Evolutionary conservation across 345 rosid genomes (phyloP), one percentile per base, ranked within the genome.

Genomic region (Populus simonii): DNA sequence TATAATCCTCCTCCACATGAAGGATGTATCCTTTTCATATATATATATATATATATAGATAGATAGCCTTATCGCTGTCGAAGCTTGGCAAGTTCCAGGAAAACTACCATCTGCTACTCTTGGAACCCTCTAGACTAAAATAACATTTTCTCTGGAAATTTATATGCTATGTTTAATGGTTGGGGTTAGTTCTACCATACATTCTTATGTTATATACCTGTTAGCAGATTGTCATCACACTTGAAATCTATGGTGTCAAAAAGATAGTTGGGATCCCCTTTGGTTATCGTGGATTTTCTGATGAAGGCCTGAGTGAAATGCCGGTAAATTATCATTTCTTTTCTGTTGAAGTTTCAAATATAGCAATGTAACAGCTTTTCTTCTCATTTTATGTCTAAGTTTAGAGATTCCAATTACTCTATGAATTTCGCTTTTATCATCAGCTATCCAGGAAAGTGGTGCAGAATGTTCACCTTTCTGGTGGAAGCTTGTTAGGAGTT

Each of bases 401-500:
- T 51, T 23, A 29, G 29, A 73, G 18, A 68, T 79, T 65, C 35
- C 38, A 55, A 70, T 73, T 57, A 71, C 59, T 77, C 68, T 66
- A 76, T 71, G 6, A 33, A 39, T 65, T 68, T 70, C 76, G 62
- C 39, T 79, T 79, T 77, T 43, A 74, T 83, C 68, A 75, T 87
- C 76, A 96, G 99, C 87, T 96, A 73, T 96, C 95, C 5, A 87
- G 97, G 81, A 94, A 89, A 86, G 99, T 96, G 38, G 98, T 96
- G 80, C 99, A 94, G 74, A 96, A 96, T 73, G 80, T 96, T 75
- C 99, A 96, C 89, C 93, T 96, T 35, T 96, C 98, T 74, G 98
- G 98, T 79, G 99, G 98, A 89, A 96, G 98, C 86, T 87, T 94
- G 85, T 85, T 94, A 68, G 99, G 99, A 80, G 99, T 96, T 86